Conservation (phyloP, 2,329 filamentous ascomycete species). For the Alternaria consortialis region DNA sequence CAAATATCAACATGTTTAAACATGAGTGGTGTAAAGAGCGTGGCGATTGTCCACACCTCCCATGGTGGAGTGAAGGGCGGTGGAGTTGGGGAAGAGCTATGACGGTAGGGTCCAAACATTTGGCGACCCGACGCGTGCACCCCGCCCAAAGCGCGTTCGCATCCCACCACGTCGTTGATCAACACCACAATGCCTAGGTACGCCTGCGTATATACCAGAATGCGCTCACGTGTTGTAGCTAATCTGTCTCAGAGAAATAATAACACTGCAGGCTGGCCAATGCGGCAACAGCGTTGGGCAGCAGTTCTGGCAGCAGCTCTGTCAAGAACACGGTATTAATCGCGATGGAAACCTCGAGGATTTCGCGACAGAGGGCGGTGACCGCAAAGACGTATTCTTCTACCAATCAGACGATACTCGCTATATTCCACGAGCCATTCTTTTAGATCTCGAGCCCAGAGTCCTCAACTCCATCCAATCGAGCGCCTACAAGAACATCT, state of each 20-base stretch:
- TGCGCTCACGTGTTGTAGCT: constrained; percentile 6
- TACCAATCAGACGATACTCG: constrained; percentile 98
- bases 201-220: constrained; percentile 8
- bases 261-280: constrained; percentile 98
- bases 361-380: constrained; percentile 96
- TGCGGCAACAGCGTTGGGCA: constrained; percentile 99
- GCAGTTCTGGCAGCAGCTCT: constrained; percentile 99
- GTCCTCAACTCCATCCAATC: constrained; percentile 93
- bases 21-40: neutral
- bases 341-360: constrained; percentile 97
- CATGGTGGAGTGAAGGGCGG: neutral
- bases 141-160: constrained; percentile 48
- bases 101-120: constrained; percentile 18
- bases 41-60: neutral
- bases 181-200: constrained; percentile 51
- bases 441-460: constrained; percentile 93
- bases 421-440: constrained; percentile 95
- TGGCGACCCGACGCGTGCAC: constrained; percentile 32
- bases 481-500: constrained; percentile 96
- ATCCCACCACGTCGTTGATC: constrained; percentile 30
- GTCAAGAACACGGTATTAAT: constrained; percentile 96
- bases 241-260: constrained; percentile 81
- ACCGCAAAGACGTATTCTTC: constrained; percentile 99
- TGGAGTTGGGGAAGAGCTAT: constrained; percentile 4
- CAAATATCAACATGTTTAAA: neutral